These are phyloP conservation scores for Lunularia cruciata DNA, from an alignment of 225 moss, liverwort and hornwort genomes.

Conservation along the genomic window DNA sequence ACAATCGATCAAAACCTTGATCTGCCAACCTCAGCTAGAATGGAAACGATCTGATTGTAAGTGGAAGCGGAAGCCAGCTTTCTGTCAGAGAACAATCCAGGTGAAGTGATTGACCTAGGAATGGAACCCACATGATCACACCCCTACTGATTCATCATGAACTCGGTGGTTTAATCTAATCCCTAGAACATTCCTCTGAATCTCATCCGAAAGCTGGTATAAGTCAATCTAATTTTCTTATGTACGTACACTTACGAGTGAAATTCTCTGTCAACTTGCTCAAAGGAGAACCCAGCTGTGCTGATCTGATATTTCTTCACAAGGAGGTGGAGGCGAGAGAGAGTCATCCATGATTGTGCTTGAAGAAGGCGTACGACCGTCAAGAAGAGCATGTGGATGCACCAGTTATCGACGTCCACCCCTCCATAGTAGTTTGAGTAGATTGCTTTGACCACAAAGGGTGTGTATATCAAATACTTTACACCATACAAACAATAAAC, in stretches of 20 bases:
- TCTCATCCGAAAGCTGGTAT: no score
- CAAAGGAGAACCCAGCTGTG: conserved; percentile 60
- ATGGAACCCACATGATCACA: no score
- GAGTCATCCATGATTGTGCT: conserved; percentile 65
- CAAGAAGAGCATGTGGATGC: conserved; percentile 67
- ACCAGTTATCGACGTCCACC: conserved; percentile 76
- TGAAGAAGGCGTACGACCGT: conserved; percentile 52
- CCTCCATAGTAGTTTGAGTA: conserved; percentile 64
- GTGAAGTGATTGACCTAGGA: no score
- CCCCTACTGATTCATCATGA: no score
- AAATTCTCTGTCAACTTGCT: conserved; percentile 85
- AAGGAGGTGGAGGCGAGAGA: conserved; percentile 63
- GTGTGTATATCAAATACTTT: conserved; percentile 77
- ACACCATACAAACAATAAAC: not conserved
- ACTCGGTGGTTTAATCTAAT: no score
- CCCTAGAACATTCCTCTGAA: no score
- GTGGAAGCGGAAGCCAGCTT: no score
- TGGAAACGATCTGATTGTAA: no score
- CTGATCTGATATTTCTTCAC: conserved; percentile 64
- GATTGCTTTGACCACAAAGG: conserved; percentile 63
- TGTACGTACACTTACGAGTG: conserved; percentile 40
- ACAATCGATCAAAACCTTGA: not conserved
- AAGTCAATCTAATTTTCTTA: no score
- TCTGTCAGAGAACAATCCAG: no score
- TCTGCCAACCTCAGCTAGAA: no score